Base-by-base conservation (phyloP, 1,139 yeast species). In the Pichia sp. region DNA sequence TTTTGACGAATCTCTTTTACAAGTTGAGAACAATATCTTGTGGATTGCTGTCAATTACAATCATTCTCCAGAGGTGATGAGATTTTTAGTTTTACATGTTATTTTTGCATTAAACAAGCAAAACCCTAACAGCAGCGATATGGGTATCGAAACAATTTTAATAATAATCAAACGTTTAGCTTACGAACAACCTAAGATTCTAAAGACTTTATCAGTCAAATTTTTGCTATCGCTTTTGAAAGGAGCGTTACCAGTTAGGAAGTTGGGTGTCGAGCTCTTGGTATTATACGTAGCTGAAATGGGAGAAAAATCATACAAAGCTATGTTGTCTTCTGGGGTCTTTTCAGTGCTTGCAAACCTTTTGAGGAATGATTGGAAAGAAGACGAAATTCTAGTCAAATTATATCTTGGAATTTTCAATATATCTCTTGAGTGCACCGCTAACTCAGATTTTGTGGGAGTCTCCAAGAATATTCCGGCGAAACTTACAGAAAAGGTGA, bases 211-310 rank as follows among this genome's bases (percentile, higher is more conserved):
- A 7, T 43, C 36, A 27, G 38, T 36, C 34, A 83, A 81, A 57
- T 80, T 88, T 83, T 65, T 81, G 2, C 60, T 84, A n/a, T 61
- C 82, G 33, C 60, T 82, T 3, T 56, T 85, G 36, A 71, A 72
- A 40, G 56, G 64, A 1, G 54, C 62, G 40, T 64, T 68, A 5
- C 62, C 64, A 10, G 73, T 76, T 5, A 72, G 76, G 1, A 64
- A 67, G 34, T 61, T 71, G 48, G 74, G 79, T 0, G 56, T 83
- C 8, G 66, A 72, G 26, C 59, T 84, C 9, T 59, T 84, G 27
- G 64, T 79, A 6, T 71, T 70, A 43, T 60, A 79, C 6, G 62
- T 84, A 27, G 62, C 67, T 32, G 26, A 10, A 7, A 61, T 71
- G 1, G 62, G 74, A 9, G 81, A 81, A 0, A 39, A 39, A 34